Percentiles rank a stretch among this genome's conserved stretches.
Conservation (phyloP, 495 filamentous ascomycete genomes). For the Elaphomyces granulatus region DNA sequence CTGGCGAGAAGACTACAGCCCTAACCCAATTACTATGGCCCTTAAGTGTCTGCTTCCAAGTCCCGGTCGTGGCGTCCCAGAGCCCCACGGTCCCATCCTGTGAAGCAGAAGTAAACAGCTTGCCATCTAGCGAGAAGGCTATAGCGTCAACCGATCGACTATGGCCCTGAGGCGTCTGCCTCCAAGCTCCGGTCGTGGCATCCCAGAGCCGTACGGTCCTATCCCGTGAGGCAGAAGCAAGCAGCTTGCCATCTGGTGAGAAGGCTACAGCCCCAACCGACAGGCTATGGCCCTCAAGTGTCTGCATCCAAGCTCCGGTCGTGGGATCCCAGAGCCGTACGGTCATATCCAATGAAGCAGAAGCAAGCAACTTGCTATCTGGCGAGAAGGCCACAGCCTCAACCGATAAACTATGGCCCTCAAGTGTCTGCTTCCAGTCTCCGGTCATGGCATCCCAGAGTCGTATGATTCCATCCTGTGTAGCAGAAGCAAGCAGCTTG, state of each 20-base stretch:
- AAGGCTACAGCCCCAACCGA: slow-evolving; percentile 1
- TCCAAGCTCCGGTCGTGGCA: slow-evolving; percentile 1
- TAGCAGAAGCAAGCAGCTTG: too few relatives aligned
- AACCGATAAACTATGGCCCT: neutral
- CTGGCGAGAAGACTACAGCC: slow-evolving; percentile 10
- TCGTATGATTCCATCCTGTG: too few relatives aligned
- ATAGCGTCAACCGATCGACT: neutral
- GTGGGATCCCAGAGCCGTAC: neutral
- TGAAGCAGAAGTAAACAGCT: slow-evolving; percentile 18
- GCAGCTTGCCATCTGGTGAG: slow-evolving; percentile 1
- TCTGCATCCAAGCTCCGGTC: neutral
- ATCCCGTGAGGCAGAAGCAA: slow-evolving; percentile 1
- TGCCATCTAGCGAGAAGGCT: slow-evolving; percentile 26
- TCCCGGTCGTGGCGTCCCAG: slow-evolving; percentile 3
- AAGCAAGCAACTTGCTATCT: neutral
- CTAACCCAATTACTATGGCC: slow-evolving; percentile 5
- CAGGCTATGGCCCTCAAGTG: neutral
- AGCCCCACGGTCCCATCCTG: slow-evolving; percentile 17
- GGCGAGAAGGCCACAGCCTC: neutral
- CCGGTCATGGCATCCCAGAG: too few relatives aligned
- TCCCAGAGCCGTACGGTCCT: slow-evolving; percentile 4
- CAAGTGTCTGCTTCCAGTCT: too few relatives aligned
- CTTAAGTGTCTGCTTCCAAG: slow-evolving; percentile 3
- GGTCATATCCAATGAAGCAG: neutral
- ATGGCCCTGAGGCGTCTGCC: slow-evolving; percentile 9